phyloP scores from a whole-genome alignment of 1,284 basidiomycete genomes.

The Ceratorhiza oryzae-sativae region DNA sequence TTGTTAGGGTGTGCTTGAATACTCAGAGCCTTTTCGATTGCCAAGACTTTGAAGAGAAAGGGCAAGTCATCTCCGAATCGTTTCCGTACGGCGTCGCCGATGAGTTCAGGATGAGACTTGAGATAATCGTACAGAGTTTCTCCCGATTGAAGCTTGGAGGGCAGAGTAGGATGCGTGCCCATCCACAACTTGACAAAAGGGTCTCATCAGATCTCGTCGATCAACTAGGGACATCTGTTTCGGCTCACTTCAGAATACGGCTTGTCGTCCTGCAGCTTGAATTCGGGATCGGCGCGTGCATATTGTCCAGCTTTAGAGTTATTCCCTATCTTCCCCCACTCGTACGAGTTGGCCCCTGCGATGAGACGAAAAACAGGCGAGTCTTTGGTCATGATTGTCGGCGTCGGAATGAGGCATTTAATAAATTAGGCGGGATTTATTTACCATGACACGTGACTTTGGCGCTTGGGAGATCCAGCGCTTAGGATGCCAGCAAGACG shows the following conservation, averaged over 20 bases:
- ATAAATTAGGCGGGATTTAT: conserved; percentile 25
- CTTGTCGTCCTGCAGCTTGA: conserved; percentile 60
- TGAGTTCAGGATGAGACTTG: conserved; percentile 67
- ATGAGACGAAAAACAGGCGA: conserved; percentile 43
- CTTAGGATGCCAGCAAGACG: conserved; percentile 37
- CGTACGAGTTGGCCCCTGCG: conserved; percentile 52
- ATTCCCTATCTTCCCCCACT: conserved; percentile 63
- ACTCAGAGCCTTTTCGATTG: conserved; percentile 92
- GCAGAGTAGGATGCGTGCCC: conserved; percentile 94
- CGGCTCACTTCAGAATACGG: conserved; percentile 69
- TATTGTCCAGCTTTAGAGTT: conserved; percentile 59
- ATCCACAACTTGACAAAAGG: conserved; percentile 82
- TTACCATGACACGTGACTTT: conserved; percentile 23
- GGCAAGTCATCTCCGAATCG: conserved; percentile 83
- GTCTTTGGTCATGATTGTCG: conserved; percentile 21
- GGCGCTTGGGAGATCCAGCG: conserved; percentile 21
- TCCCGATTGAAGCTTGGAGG: conserved; percentile 67
- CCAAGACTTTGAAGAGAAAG: conserved; percentile 93
- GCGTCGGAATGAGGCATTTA: not conserved
- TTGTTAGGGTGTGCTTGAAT: conserved; percentile 99
- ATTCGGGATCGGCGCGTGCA: conserved; percentile 56
- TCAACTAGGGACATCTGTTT: not conserved
- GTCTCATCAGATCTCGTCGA: conserved; percentile 4
- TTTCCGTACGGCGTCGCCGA: conserved; percentile 68
- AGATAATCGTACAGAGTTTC: conserved; percentile 68